Conservation (phyloP, 306 rosid species). For the Prunus campanulata region DNA sequence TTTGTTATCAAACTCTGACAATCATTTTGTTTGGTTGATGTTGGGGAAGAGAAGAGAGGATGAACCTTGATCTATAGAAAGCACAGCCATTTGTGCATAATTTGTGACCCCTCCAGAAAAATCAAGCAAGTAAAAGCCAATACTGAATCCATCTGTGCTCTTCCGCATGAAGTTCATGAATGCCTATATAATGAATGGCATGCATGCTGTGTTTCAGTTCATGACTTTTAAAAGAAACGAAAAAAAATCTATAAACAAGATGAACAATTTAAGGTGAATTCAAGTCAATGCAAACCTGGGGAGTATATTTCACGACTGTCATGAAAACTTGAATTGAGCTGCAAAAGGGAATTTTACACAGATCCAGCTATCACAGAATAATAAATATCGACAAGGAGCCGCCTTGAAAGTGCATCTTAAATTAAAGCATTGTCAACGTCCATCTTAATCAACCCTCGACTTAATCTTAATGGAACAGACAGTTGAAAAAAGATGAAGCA, state of each 20-base stretch:
- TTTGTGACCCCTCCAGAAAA: conserved; percentile 65
- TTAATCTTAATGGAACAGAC: no score
- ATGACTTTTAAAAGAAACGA: no score
- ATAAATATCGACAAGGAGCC: neutral
- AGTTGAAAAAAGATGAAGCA: no score
- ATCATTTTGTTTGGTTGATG: neutral
- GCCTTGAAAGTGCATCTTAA: neutral
- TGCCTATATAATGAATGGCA: conserved; percentile 36
- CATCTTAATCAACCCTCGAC: neutral
- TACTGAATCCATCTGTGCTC: conserved; percentile 88
- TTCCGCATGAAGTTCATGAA: conserved; percentile 74
- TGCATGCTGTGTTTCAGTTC: neutral
- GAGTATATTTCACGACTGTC: conserved; percentile 80
- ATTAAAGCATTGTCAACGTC: neutral
- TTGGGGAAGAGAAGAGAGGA: neutral
- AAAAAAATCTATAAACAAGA: neutral
- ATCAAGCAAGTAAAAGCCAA: conserved; percentile 62
- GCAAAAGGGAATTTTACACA: conserved; percentile 22
- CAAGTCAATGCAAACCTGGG: conserved; percentile 53
- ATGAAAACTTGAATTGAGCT: conserved; percentile 78
- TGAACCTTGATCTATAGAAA: conserved; percentile 82
- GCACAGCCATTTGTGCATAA: conserved; percentile 71
- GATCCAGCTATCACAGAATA: neutral
- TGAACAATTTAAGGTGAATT: neutral
- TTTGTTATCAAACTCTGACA: neutral